phyloP scores from a whole-genome alignment of 306 rosid species.

The Pterocarpus santalinus region DNA sequence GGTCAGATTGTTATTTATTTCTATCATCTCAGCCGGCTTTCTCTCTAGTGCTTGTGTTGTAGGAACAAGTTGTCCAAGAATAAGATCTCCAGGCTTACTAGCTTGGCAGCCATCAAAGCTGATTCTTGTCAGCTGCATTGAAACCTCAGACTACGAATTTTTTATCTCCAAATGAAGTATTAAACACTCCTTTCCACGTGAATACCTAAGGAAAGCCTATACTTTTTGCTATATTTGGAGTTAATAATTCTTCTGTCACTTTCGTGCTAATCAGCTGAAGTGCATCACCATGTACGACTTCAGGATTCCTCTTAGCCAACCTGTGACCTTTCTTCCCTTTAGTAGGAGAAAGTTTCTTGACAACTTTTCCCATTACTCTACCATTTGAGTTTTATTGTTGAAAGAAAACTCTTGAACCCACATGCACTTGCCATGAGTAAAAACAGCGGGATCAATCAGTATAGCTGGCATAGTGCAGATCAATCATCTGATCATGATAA shows the following conservation, averaged over 20 bases:
- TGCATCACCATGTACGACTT: constrained; percentile 42
- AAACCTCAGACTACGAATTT: constrained; percentile 23
- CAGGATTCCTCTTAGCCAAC: constrained; percentile 37
- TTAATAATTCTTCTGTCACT: constrained; percentile 37
- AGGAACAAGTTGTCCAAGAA: constrained; percentile 32
- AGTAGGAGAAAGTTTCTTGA: constrained; percentile 40
- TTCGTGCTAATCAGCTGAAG: constrained; percentile 37
- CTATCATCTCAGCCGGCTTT: constrained; percentile 6
- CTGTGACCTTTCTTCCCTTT: constrained; percentile 41
- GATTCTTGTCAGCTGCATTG: neutral
- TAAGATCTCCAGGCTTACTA: neutral
- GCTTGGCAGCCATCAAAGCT: constrained; percentile 8
- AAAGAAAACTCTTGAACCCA: constrained; percentile 46
- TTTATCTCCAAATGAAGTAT: constrained; percentile 21
- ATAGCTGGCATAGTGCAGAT: constrained; percentile 47
- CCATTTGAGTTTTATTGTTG: constrained; percentile 31
- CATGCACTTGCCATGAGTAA: constrained; percentile 43
- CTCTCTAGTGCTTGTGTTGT: constrained; percentile 16
- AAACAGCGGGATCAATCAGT: constrained; percentile 42
- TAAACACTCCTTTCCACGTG: constrained; percentile 9
- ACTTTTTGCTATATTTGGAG: constrained; percentile 39
- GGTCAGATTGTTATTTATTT: constrained; percentile 14
- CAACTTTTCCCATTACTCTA: constrained; percentile 30
- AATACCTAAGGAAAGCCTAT: constrained; percentile 13
- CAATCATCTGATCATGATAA: constrained; percentile 41